Evolutionary conservation across 352 stramenopile genomes (phyloP).

Genomic region (Pythium aristosporum): DNA sequence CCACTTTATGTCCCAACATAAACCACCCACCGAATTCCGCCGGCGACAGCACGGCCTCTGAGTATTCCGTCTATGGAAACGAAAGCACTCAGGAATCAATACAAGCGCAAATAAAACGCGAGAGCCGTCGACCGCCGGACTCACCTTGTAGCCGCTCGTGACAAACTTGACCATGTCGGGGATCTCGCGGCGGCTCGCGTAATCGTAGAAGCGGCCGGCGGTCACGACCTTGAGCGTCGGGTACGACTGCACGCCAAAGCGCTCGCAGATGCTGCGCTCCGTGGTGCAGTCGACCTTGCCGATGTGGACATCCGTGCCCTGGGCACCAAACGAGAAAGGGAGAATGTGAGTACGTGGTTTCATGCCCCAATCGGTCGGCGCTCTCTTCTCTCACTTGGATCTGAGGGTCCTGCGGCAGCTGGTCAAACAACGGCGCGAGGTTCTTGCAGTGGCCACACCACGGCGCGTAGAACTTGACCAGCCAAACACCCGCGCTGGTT

Average conservation of each 20-base stretch:
- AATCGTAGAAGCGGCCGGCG: constrained; percentile 66
- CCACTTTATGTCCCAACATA: background rate
- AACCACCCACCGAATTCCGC: constrained; percentile 49
- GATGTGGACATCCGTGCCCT: constrained; percentile 42
- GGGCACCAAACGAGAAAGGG: background rate
- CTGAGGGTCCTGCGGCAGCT: constrained; percentile 41
- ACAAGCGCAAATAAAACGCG: background rate
- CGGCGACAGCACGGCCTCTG: constrained; percentile 55
- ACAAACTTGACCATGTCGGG: constrained; percentile 54
- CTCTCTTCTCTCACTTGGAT: constrained; percentile 28
- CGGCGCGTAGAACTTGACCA: constrained; percentile 85
- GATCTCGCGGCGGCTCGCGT: constrained; percentile 59
- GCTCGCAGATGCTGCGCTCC: constrained; percentile 71
- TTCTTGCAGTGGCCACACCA: constrained; percentile 88
- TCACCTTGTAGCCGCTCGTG: constrained; percentile 67
- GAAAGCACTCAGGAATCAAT: background rate
- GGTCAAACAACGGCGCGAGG: constrained; percentile 61
- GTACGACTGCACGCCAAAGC: constrained; percentile 80
- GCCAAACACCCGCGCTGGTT: constrained; percentile 57
- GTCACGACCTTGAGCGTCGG: constrained; percentile 78
- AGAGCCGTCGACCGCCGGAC: background rate
- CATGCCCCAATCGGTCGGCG: background rate
- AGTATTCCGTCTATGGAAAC: constrained; percentile 35
- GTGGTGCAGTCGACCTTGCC: constrained; percentile 81
- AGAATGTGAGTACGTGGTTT: too few species aligned